Base-by-base conservation (phyloP, 2,329 filamentous ascomycete genomes). In the Graphiopsis chlorocephala region DNA sequence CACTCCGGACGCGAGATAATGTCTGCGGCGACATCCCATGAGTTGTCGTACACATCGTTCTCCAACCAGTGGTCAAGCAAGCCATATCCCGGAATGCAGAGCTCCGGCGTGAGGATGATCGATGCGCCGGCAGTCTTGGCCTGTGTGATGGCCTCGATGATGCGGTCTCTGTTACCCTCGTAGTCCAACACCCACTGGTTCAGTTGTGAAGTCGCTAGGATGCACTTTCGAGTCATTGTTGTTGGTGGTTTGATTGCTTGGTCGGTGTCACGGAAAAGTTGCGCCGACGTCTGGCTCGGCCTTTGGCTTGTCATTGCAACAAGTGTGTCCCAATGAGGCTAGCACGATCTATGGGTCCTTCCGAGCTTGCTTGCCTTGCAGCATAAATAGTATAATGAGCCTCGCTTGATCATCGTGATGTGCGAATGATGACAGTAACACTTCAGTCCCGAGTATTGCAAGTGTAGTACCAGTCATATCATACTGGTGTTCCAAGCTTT, bases 1-100 rank as follows among this genome's bases (percentile, higher is more conserved):
- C 83, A 86, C 11, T 82, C 82, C 38, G 83, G 75, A 75, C 91
- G 83, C 4, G 79, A 75, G 23, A 92, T 79, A 65, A 92, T 89
- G 56, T 81, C 78, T 12, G 79, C 80, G 0, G 90, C 80, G 76
- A 85, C 83, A 71, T 92, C 87, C 83, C 86, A 87, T 4, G 83
- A 75, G 64, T 78, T 75, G 20, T 72, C 68, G 67, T 75, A 78
- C 48, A 77, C 72, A 65, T 79, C 76, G n/a, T 71, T 72, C 65
- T 81, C 79, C 3, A 80, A 72, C 68, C 78, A 89, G 70, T 90
- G 88, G 73, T 92, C 90, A 7, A 90, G 82, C 71, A 87, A 85
- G 63, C 83, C 86, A 81, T 90, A 90, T 53, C 86, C 88, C n/a
- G 80, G 81, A 58, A 84, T 82, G 69, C 84, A 82, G 6, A 84